A percentile compares a stretch with the other conserved stretches of the same genome.
phyloP scores from a whole-genome alignment of 2,329 filamentous ascomycete genomes.

The Septoria linicola region DNA sequence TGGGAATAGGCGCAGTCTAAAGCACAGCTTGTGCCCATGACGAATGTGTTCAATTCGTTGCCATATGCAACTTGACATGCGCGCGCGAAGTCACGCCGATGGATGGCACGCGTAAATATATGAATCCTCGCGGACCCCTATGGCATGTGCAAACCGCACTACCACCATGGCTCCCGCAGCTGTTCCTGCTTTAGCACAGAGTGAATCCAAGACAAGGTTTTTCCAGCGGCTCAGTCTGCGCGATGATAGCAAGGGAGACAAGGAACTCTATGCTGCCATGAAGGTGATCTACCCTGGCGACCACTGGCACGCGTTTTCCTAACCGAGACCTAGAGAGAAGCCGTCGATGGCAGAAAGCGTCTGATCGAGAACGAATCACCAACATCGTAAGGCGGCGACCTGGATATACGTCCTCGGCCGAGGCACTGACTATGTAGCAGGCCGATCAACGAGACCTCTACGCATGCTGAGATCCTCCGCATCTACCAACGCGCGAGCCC shows the following conservation, averaged over 20 bases:
- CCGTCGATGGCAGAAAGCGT: conserved; percentile 40
- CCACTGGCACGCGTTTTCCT: background rate
- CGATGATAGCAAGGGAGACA: conserved; percentile 38
- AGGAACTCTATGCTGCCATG: conserved; percentile 44
- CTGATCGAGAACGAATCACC: conserved; percentile 38
- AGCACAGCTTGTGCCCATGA: conserved; percentile 7
- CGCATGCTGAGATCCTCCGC: conserved; percentile 45
- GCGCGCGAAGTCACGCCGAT: background rate
- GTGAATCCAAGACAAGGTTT: conserved; percentile 46
- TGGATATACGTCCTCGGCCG: background rate
- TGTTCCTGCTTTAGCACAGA: conserved; percentile 40
- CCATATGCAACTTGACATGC: background rate
- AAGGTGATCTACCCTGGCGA: conserved; percentile 37
- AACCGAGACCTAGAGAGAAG: conserved; percentile 39
- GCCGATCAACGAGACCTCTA: conserved; percentile 49
- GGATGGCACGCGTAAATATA: background rate
- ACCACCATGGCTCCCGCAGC: conserved; percentile 30
- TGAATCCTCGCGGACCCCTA: background rate
- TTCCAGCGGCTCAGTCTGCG: conserved; percentile 44
- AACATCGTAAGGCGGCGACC: conserved; percentile 28
- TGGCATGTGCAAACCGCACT: background rate
- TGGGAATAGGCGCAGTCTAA: conserved; percentile 9
- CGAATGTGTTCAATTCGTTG: background rate
- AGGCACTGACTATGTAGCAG: conserved; percentile 37
- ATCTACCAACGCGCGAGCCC: conserved; percentile 42